Base-by-base conservation (phyloP, 371 early-diverging fungal genomes). In the Mortierella polycephala region DNA sequence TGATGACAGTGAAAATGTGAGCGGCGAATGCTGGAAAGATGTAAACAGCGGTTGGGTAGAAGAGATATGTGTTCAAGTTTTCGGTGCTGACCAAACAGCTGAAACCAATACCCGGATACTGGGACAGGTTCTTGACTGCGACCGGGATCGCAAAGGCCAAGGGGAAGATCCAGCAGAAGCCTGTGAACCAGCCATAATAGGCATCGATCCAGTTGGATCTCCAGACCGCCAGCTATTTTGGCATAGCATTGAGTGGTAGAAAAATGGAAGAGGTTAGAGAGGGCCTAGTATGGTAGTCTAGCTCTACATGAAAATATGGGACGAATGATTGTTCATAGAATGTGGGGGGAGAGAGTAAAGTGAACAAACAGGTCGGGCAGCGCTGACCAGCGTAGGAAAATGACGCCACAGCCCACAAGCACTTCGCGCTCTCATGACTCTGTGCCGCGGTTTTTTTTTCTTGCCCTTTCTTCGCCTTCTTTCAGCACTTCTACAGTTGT, bases 81-180 rank as follows among this genome's bases (percentile, higher is more conserved):
- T 60, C 52, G 14, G 62, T 51, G 49, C 64, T 63, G 53, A 84
- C 72, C 1, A 84, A 54, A 57, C 83, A 82, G 41, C 83, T 77
- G 61, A 82, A 71, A 46, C 86, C 86, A 20, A 82, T 73, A 20
- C 75, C 75, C 5, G 79, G 79, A 50, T 79, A 82, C 69, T 84
- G 80, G 9, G 83, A 71, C 60, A 73, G 52, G 46, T 73, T 62
- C 57, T 67, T 55, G 52, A 75, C 69, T 7, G 81, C 75, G n/a
- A 83, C 74, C 21, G 81, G 74, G 60, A 82, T 66, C 0, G 84
- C 83, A 55, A 83, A 82, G 8, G 66, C 67, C 23, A 83, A 45
- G 2, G 86, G 83, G 21, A 82, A 57, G 41, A 75, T 68, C 84
- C 84, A 85, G 76, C 86, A 85, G 41, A 84, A 54, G 20, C 68